These are phyloP conservation scores for Lentinula lateritia DNA, from an alignment of 768 basidiomycete genomes.

Conservation along the genomic window DNA sequence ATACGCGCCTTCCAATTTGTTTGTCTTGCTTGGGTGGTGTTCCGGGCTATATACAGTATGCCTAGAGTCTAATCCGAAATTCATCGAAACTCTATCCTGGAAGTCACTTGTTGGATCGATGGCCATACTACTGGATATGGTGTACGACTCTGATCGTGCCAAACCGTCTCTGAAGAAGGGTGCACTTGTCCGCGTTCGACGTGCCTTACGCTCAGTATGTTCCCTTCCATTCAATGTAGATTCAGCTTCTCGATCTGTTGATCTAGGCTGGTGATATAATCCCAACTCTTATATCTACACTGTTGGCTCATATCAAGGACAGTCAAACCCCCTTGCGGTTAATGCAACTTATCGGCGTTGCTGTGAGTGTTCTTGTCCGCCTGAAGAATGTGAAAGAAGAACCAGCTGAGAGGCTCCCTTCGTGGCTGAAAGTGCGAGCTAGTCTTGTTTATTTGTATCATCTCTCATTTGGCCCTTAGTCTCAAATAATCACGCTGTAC, in stretches of 20 bases:
- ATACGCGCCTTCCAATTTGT: conserved; percentile 54
- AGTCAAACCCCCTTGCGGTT: conserved; percentile 33
- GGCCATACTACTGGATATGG: conserved; percentile 57
- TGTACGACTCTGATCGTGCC: conserved; percentile 43
- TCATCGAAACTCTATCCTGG: conserved; percentile 45
- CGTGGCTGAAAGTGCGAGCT: conserved; percentile 38
- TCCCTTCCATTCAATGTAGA: conserved; percentile 26
- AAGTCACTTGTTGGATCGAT: conserved; percentile 47
- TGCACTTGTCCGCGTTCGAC: conserved; percentile 52
- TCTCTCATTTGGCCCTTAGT: conserved; percentile 25
- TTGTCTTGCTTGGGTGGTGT: conserved; percentile 69
- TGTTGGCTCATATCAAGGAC: conserved; percentile 48
- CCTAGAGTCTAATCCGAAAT: conserved; percentile 36
- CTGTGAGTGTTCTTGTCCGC: conserved; percentile 65
- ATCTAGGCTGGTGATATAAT: conserved; percentile 37
- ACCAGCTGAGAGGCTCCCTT: conserved; percentile 35
- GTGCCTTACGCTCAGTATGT: conserved; percentile 61
- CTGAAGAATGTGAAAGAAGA: conserved; percentile 51
- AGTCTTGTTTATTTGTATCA: background rate
- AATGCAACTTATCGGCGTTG: conserved; percentile 57
- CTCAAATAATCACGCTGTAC: conserved; percentile 56
- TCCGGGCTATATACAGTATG: conserved; percentile 56
- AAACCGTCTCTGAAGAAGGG: conserved; percentile 60
- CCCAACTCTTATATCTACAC: conserved; percentile 42
- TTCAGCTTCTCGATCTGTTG: conserved; percentile 19